Base-by-base conservation (phyloP, 257 asterid genomes). In the Primulina eburnea region DNA sequence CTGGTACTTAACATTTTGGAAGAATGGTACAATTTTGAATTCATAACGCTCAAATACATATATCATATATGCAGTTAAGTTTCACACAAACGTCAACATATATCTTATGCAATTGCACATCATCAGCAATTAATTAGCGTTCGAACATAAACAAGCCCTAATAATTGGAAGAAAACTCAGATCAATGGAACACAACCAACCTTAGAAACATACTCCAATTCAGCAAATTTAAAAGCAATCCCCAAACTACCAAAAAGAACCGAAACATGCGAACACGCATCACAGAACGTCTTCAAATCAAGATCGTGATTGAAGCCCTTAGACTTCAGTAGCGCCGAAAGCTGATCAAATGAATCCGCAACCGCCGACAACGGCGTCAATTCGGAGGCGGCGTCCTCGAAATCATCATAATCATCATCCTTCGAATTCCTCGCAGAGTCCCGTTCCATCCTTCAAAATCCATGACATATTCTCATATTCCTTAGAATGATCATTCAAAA, bases 321-420 rank as follows among this genome's bases (percentile, higher is more conserved):
- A 0, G 88, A 70, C 65, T 83, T 82, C 72, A 89, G 65, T 67
- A 83, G 35, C 38, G 77, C 81, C 18, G 92, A 85, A 3, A 94
- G 88, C n/a, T 83, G 83, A 82, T 94, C 99, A 70, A 94, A 91
- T 7, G 99, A 96, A 18, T 89, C 97, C 52, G 96, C 95, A 65
- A 91, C 74, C 40, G 92, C 86, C n/a, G 88, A 81, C 40, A 94
- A 78, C 62, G 97, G 97, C 78, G 89, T 87, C 64, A 73, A 60
- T 29, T 47, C 77, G 18, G 68, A 52, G n/a, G 33, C 75, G 8
- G 72, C 83, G 26, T 85, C 88, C 72, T 80, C 87, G 38, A 82
- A 86, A 69, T 56, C 80, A 33, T 82, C 83, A 29, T 83, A 21
- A 21, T 21, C 91, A 21, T 76, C 85, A 20, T 68, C 87, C 85